Conservation (phyloP, 2,329 filamentous ascomycete genomes). For the Aspergillus nomiae region DNA sequence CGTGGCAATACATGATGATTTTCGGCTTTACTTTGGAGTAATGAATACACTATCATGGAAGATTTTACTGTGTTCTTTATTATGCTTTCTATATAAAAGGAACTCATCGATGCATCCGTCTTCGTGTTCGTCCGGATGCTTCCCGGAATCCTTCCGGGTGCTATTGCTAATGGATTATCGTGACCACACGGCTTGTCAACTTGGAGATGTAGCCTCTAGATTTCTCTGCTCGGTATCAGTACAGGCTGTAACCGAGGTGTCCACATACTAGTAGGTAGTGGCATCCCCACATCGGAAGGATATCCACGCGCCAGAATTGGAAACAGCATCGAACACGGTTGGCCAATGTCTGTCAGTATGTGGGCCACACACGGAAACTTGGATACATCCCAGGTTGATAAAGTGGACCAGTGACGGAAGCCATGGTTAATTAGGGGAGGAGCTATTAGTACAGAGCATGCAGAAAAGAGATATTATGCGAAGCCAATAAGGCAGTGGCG, state of each 20-base stretch:
- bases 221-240: neutral
- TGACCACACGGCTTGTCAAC: neutral
- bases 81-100: neutral
- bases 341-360: neutral
- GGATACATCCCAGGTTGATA: neutral
- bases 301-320: neutral
- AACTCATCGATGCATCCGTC: neutral
- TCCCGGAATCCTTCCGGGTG: neutral
- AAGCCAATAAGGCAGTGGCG: too few species aligned
- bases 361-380: neutral
- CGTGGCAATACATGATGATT: conserved; percentile 7
- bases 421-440: too few species aligned
- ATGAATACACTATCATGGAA: neutral
- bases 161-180: neutral
- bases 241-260: neutral
- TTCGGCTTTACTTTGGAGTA: neutral
- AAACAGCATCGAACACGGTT: neutral
- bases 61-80: too few species aligned
- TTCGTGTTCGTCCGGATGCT: neutral
- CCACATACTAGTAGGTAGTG: too few species aligned
- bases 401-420: rapidly evolving
- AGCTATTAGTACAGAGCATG: too few species aligned
- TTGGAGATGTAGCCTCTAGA: neutral
- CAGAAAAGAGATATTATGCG: too few species aligned
- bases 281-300: too few species aligned